Evolutionary conservation across 305 asterid species (phyloP), one percentile per base, ranked within the genome.

Genomic region (Euphrasia arctica): DNA sequence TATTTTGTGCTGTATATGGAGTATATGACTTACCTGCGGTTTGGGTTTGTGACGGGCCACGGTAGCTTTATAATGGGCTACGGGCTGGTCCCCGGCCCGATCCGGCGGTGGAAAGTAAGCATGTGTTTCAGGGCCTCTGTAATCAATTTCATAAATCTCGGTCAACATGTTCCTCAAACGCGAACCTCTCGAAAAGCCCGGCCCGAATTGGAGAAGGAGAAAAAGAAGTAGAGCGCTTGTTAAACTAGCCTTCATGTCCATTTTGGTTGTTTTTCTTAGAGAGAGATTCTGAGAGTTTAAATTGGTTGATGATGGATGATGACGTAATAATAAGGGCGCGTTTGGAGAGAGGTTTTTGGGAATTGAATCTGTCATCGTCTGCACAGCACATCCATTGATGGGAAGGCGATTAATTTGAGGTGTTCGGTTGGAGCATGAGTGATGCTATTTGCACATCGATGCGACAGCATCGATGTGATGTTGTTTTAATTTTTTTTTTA

Each of bases 81-180:
- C 69, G 49, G 77, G 84, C 64, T 70, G 66, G 54, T 27, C 70
- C 8, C 64, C 78, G 69, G 75, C 75, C 72, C 86, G 80, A 65
- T 60, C 75, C 6, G 88, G 86, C 29, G 88, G 83, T 27, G 88
- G 84, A 52, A 61, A 45, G 27, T 80, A 72, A 0, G 84, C 66
- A 68, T 82, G 91, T 9, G 91, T 84, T 65, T 82, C 91, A 34
- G 88, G 88, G 2, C 91, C 88, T 78, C 84, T 76, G 58, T 82
- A 84, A 60, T 82, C 91, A 66, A 84, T 82, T 0, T 78, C 84
- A 60, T 84, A 84, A 7, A 80, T 57, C 13, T 73, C 82, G 4
- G 81, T 45, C 9, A 73, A 80, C 70, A 55, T 39, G 11, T 65
- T n/a, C n/a, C n/a, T n/a, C n/a, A n/a, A 78, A 47, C 51, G 68